Evolutionary conservation across 2,329 filamentous ascomycete genomes (phyloP).

Genomic region (Ceratocystis huliohia): DNA sequence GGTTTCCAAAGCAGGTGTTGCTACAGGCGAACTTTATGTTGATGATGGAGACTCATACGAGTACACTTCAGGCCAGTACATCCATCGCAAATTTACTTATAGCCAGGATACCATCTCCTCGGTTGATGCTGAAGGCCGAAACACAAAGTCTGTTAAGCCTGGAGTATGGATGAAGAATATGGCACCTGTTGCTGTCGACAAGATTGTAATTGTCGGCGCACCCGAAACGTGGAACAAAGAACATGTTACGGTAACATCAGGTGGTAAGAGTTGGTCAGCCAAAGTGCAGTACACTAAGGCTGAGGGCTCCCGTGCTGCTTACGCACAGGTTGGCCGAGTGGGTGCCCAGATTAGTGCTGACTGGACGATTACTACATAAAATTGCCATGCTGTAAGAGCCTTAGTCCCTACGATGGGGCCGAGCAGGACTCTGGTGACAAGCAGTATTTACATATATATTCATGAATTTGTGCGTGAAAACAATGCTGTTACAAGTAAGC

Average conservation of each 20-base stretch:
- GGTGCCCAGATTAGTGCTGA: constrained; percentile 41
- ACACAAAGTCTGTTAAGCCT: constrained; percentile 43
- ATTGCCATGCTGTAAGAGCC: background rate
- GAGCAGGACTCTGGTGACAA: background rate
- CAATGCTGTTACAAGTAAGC: too few relatives aligned
- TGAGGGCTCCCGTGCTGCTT: constrained; percentile 36
- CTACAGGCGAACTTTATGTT: constrained; percentile 70
- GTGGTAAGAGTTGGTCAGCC: constrained; percentile 42
- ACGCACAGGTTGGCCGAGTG: constrained; percentile 41
- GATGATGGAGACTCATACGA: constrained; percentile 94
- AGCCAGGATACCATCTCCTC: constrained; percentile 50
- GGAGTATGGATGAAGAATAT: constrained; percentile 69
- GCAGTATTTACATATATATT: background rate
- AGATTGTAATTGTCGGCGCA: constrained; percentile 70
- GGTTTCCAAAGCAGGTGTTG: constrained; percentile 34
- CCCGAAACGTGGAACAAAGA: constrained; percentile 57
- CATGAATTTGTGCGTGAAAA: too few relatives aligned
- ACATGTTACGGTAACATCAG: constrained; percentile 43
- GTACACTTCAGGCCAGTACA: constrained; percentile 71
- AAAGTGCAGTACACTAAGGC: constrained; percentile 48
- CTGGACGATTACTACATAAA: constrained; percentile 35
- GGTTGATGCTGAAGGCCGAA: constrained; percentile 48
- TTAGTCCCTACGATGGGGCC: background rate
- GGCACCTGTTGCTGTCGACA: constrained; percentile 66
- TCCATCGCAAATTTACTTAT: constrained; percentile 70